Base-by-base conservation (phyloP, 2,329 filamentous ascomycete genomes). In the Chaetomium sp. region DNA sequence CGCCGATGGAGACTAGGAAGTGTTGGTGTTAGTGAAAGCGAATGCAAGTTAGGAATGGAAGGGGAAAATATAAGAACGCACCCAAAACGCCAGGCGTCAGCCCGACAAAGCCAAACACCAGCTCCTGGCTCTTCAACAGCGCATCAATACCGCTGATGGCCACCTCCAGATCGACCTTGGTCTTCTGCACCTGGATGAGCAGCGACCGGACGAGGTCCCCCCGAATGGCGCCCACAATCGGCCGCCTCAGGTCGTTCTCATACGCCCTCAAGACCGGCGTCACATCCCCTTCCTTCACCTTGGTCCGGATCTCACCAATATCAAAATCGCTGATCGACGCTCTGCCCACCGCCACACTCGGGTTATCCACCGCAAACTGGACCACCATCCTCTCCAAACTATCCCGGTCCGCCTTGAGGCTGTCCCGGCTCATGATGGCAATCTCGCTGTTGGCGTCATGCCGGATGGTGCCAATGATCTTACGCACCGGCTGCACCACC, bases 321-420 rank as follows among this genome's bases (percentile, higher is more conserved):
- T 96, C 84, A 1, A 76, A 70, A 6, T 91, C 85, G 5, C 78
- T 84, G 37, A 91, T 74, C 6, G 79, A 70, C 5, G 76, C 62
- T 1, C 65, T 68, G 0, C 75, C 76, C 7, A 76, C 76, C 35
- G 78, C 73, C 34, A 84, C 79, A 52, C 82, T 78, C 1, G 89
- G 88, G 65, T 91, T 90, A 64, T 96, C 91, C 8, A 86, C 75
- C 4, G 91, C 89, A 74, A 99, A 99, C 63, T 97, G 94, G 40
- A 99, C 87, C 4, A 99, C 95, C 94, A 99, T 99, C 48, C 94
- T 86, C 70, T 99, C 92, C 36, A 99, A 76, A 67, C 91, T 96
- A 53, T 91, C 89, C 36, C 90, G 84, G 68, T 99, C 94, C 1
- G 91, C 91, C 68, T 87, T 86, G 27, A 99, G 79, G 62, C 91